Percentiles rank a stretch among this genome's conserved stretches.
Evolutionary conservation across 345 rosid species (phyloP).

Genomic region (Eucalyptus dawsonii): DNA sequence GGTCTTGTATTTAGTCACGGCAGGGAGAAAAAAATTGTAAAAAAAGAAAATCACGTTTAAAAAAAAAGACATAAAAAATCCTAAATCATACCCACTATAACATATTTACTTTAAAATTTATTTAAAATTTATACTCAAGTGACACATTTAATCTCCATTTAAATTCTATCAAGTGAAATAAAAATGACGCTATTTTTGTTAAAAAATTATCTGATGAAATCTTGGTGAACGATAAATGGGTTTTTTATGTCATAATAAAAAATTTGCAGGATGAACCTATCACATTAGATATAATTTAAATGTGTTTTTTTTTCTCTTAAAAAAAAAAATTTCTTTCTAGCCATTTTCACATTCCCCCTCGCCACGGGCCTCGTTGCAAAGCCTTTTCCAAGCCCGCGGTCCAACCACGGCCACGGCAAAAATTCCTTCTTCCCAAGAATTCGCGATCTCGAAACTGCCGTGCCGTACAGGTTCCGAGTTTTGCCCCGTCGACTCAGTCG

Average conservation of each 20-base stretch:
- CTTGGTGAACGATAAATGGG: accelerated
- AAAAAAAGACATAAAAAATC: background rate
- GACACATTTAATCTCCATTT: too few species aligned
- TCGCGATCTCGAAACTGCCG: background rate
- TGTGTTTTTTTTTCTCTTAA: too few species aligned
- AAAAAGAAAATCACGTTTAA: background rate
- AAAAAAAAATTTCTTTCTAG: background rate
- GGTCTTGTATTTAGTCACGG: background rate
- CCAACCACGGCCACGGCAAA: background rate
- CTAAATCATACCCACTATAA: too few species aligned
- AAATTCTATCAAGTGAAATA: background rate
- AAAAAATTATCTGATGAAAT: too few species aligned
- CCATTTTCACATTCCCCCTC: background rate
- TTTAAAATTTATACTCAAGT: too few species aligned
- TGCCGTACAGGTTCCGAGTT: background rate
- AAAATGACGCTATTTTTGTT: too few species aligned
- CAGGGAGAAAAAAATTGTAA: background rate
- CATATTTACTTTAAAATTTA: background rate
- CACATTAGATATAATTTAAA: background rate
- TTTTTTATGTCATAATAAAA: too few species aligned
- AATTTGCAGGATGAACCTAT: too few species aligned
- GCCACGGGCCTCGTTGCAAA: background rate
- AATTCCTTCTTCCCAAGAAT: background rate
- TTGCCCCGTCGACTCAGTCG: background rate
- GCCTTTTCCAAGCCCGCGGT: background rate